Evolutionary conservation across 371 early-diverging fungal species (phyloP).

Genomic region (Syncephalastrum sp.): DNA sequence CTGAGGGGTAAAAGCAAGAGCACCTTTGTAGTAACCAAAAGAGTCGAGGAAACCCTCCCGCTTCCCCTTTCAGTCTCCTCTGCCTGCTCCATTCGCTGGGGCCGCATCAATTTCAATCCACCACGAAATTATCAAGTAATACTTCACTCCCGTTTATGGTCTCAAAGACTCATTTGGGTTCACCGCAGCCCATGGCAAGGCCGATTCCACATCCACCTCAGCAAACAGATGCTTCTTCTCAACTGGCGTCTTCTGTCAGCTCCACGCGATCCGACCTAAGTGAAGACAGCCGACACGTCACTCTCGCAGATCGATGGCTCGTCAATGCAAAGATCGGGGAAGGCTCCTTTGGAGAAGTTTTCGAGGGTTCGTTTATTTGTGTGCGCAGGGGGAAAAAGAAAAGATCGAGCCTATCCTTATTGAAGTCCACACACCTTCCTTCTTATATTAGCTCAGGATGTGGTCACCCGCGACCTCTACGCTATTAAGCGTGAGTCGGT

Average conservation of each 20-base stretch:
- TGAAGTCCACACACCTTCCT: background rate
- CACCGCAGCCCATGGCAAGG: no score
- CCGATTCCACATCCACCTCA: no score
- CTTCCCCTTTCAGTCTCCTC: no score
- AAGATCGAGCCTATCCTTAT: background rate
- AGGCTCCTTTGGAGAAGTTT: slow-evolving; percentile 68
- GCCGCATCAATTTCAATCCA: no score
- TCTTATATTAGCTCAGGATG: slow-evolving; percentile 39
- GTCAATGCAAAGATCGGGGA: slow-evolving; percentile 63
- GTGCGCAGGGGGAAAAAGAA: no score
- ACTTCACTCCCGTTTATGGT: no score
- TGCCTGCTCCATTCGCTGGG: no score
- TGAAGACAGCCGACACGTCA: slow-evolving; percentile 37
- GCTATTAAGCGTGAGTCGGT: slow-evolving; percentile 56
- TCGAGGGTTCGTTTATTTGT: slow-evolving; percentile 45
- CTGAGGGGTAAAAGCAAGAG: no score
- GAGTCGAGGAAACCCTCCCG: no score
- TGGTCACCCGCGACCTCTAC: slow-evolving; percentile 43
- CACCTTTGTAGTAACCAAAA: no score
- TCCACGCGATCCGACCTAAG: slow-evolving; percentile 36
- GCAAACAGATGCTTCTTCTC: slow-evolving; percentile 1
- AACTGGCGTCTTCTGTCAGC: slow-evolving; percentile 21
- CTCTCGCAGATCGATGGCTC: slow-evolving; percentile 54
- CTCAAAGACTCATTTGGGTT: no score
- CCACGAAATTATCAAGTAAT: no score